Evolutionary conservation across 192 early-diverging fungal genomes (phyloP), one percentile per base, ranked within the genome.

Genomic region (Glomus cerebriforme): DNA sequence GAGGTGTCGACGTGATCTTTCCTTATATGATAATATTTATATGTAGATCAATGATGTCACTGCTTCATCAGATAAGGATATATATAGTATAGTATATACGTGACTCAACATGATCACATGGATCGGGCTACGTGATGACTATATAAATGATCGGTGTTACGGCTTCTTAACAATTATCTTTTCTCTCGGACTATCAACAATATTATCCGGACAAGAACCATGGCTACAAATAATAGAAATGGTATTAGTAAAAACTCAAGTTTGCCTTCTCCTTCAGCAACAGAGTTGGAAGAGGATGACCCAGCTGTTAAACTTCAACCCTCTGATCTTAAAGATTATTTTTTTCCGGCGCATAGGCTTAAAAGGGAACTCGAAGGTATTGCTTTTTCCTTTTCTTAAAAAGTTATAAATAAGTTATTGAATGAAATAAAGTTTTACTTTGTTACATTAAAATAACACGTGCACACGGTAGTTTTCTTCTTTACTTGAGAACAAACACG

Each of bases 231-330:
- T 22, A 22, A 54, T 22, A 54, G 3, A 7, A 54, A 54, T 54
- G 49, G 49, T 17, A 17, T 22, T 22, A n/a, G 5, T 54, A 35
- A 68, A n/a, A 35, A 37, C 22, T 1, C 2, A 6, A 3, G 7
- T 3, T 22, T 34, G 22, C 10, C 65, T 4, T 76, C 74, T 24
- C 54, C 73, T 24, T 59, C 73, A 0, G 60, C 60, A 7, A 76
- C 74, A 3, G 77, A 78, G 69, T 24, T 68, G 27, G 77, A 78
- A 49, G 65, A 78, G 8, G 77, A 78, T n/a, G 27, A 24, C 19
- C 54, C 65, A n/a, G 9, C 17, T 26, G 8, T 78, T 35, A 78
- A 69, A 43, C 22, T 47, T 7, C 77, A 78, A 69, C 29, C 77
- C 22, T 31, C 45, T 17, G 27, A 13, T 2, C 3, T 69, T 34